Evolutionary conservation across 495 filamentous ascomycete genomes (phyloP), one percentile per base, ranked within the genome.

Genomic region (Massariosphaeria phaeospora): DNA sequence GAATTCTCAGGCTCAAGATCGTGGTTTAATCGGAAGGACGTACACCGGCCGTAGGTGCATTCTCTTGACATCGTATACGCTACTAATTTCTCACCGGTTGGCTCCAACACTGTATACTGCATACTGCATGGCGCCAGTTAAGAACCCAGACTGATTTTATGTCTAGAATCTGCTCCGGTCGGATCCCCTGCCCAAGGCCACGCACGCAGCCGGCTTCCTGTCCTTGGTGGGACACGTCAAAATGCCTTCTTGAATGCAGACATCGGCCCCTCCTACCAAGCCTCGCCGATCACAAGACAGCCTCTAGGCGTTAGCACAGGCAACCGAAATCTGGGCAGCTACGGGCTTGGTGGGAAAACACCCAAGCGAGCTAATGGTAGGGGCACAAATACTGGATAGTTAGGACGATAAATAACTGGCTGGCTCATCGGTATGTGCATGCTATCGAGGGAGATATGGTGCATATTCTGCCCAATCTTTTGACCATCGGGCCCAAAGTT

Each of bases 211-310:
- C 43, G 51, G 4, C 46, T 61, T 13, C 57, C 57, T 9, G 51
- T 61, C 44, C 45, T 61, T 11, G 51, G 51, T 18, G 45, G 57
- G 25, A 35, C 42, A 26, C 57, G 36, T 15, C 42, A 21, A 13
- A 61, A 55, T 15, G 30, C 30, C 20, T 51, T 55, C 23, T 36
- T 26, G 13, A 27, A 31, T 15, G 43, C 17, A 10, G 30, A 51
- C 13, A 15, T 17, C 31, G 57, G 57, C 40, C 43, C 57, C 31
- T 15, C 43, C 25, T 61, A 60, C 33, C 57, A 61, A 31, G 8
- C 57, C 31, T 50, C 50, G 12, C 57, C 57, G 15, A 38, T 30
- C 18, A 52, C 24, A 24, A 55, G 51, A 51, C 57, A 55, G 18
- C 44, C 50, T 8, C 25, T 61, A 11, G 57, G 44, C 13, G 57